Evolutionary conservation across 768 basidiomycete genomes (phyloP), one percentile per base, ranked within the genome.

Genomic region (Mycena alexandri): DNA sequence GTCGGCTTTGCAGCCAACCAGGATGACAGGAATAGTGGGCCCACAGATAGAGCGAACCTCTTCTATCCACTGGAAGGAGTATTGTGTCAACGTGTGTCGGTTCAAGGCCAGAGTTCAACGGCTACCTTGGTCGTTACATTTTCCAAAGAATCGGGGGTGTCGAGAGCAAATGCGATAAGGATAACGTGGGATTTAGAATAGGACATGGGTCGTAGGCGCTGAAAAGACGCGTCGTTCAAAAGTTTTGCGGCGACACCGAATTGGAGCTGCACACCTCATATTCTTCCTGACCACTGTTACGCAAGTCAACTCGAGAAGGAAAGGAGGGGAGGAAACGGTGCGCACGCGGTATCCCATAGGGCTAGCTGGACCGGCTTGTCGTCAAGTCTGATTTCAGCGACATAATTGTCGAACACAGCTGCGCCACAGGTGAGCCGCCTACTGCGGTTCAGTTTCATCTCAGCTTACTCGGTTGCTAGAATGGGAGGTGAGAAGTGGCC

Each of bases 161-260:
- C 97, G 74, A 99, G 90, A 55, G 95, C 89, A 77, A 96, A 99
- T 50, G 96, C 96, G 75, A 99, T 99, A 71, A 99, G 89, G 77
- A 99, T 98, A 75, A 99, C 94, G 80, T 99, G 98, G 67, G 97
- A 98, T 83, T 98, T 95, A 59, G 96, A 95, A 81, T 99, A 99
- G 52, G 96, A 98, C 80, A 99, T 89, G 52, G 98, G 98, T 73
- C 98, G 90, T 74, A 99, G 85, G 71, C 97, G 92, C 92, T 96
- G 76, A 13, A 64, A 56, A 71, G 62, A 69, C 57, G 52, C 56
- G 48, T 69, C 58, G 44, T 41, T 46, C 55, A 51, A 53, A 70
- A 70, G 63, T 66, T 61, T 44, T 54, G 38, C 34, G 41, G 44
- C 51, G 59, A 53, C 48, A 56, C 56, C 34, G 69, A 55, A 36